Conservation (phyloP, 1,284 basidiomycete genomes). For the Cronartium quercuum region DNA sequence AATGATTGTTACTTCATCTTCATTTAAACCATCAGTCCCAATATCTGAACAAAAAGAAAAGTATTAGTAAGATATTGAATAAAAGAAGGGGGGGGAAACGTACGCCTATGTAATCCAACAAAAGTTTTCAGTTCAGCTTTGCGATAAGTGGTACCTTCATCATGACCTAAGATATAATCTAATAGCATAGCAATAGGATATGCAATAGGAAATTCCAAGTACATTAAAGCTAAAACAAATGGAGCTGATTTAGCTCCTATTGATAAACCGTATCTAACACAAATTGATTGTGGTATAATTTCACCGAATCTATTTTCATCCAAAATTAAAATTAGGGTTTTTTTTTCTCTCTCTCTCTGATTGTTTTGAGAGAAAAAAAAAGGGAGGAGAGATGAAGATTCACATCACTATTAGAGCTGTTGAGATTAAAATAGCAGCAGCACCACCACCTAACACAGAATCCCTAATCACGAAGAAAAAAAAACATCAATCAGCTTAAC, state of each 20-base stretch:
- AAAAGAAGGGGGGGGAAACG: not conserved
- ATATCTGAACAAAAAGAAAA: conserved; percentile 39
- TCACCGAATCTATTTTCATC: conserved; percentile 46
- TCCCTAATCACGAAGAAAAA: conserved; percentile 6
- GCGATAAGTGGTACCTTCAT: conserved; percentile 51
- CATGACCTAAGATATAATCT: conserved; percentile 53
- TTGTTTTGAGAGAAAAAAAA: not conserved
- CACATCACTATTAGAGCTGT: conserved; percentile 37
- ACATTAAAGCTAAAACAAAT: conserved; percentile 51
- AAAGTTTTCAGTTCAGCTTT: conserved; percentile 51
- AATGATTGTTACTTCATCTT: conserved; percentile 50
- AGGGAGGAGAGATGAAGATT: not conserved
- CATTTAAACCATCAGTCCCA: conserved; percentile 48
- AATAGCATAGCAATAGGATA: conserved; percentile 51
- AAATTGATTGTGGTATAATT: conserved; percentile 52
- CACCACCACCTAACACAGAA: conserved; percentile 35
- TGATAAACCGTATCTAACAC: conserved; percentile 53
- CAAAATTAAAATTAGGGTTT: not conserved
- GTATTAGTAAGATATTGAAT: not conserved
- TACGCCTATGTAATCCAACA: conserved; percentile 50
- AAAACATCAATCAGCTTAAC: not conserved
- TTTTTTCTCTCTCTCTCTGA: not conserved
- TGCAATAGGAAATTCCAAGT: conserved; percentile 52
- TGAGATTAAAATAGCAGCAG: conserved; percentile 32
- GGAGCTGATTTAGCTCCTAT: conserved; percentile 54